Evolutionary conservation across 2,329 filamentous ascomycete species (phyloP), one percentile per base, ranked within the genome.

Genomic region (Alternaria conjuncta): DNA sequence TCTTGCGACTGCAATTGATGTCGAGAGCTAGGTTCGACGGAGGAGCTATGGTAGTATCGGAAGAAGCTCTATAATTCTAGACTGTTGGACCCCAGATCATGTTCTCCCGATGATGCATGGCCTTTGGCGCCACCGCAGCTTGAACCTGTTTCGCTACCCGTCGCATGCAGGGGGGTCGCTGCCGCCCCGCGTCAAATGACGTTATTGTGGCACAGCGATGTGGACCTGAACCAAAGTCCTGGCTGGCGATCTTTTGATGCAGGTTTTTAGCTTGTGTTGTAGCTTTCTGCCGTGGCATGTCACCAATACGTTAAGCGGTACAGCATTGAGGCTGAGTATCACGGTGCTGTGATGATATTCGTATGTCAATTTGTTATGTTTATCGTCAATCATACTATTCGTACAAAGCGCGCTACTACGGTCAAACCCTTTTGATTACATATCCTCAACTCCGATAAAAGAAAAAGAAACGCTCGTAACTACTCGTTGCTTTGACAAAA

Each of bases 111-210:
- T 69, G 68, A 73, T 70, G 71, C 47, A 36, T 57, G 36, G 20
- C 57, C 44, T 58, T 53, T 64, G 53, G 53, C 64, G 71, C 72
- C 70, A 73, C 72, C 64, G 46, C 41, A 61, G 60, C 63, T 54
- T 43, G 63, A 75, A 67, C 74, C 70, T 68, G 72, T 76, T 75
- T 74, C 63, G 50, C 58, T 60, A 41, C 49, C 49, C 30, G 49
- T 53, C 8, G 30, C n/a, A 50, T 54, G 53, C 55, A 36, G 55
- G 61, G 64, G 63, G 61, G 63, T n/a, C 43, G 58, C 54, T 66
- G 64, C 65, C 59, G 53, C 64, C 64, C 65, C 68, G 63, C 64
- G 63, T 67, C 58, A 23, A 23, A 77, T 77, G 73, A 77, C 74
- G 73, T 76, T 54, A 43, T 50, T 64, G 71, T 74, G 70, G 67